Percentiles rank a stretch among this genome's conserved stretches.
Conservation (phyloP, 208 protist genomes). For the Trypanosoma conorhini region DNA sequence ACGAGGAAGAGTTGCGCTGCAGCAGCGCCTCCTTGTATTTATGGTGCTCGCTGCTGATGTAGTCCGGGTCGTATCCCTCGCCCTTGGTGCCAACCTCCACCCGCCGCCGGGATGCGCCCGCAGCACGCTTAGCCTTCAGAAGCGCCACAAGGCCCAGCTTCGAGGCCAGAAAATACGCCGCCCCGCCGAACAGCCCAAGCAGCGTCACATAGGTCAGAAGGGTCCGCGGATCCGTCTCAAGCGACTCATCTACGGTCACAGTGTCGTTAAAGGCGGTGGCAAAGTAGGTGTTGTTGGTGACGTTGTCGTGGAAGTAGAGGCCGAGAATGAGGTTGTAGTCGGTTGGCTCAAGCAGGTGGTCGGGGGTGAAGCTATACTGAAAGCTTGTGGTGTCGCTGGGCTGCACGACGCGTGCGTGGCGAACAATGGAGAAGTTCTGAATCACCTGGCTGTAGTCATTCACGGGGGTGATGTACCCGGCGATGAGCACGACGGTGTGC, state of each 20-base stretch:
- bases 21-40: slow-evolving; percentile 69
- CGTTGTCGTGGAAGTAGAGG: slow-evolving; percentile 66
- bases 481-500: slow-evolving; percentile 57
- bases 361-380: slow-evolving; percentile 79
- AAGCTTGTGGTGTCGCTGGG: slow-evolving; percentile 69
- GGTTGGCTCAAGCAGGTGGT: slow-evolving; percentile 64
- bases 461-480: slow-evolving; percentile 53
- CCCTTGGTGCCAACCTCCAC: slow-evolving; percentile 35
- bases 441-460: slow-evolving; percentile 43
- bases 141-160: slow-evolving; percentile 59
- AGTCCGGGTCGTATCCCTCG: slow-evolving; percentile 73
- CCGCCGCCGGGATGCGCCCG: slow-evolving; percentile 10
- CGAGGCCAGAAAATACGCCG: slow-evolving; percentile 48
- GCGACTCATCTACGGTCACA: slow-evolving; percentile 62
- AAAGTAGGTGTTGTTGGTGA: slow-evolving; percentile 70
- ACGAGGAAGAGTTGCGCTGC: slow-evolving; percentile 40
- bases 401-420: slow-evolving; percentile 65
- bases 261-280: slow-evolving; percentile 75
- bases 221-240: slow-evolving; percentile 76
- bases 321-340: slow-evolving; percentile 86
- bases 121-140: slow-evolving; percentile 12
- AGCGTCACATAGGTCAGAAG: slow-evolving; percentile 86
- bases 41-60: slow-evolving; percentile 81
- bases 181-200: slow-evolving; percentile 47
- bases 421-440: slow-evolving; percentile 91